A percentile compares a stretch with the other conserved stretches of the same genome.
Evolutionary conservation across 2,329 filamentous ascomycete genomes (phyloP).

Genomic region (Pyricularia pennisetigena): DNA sequence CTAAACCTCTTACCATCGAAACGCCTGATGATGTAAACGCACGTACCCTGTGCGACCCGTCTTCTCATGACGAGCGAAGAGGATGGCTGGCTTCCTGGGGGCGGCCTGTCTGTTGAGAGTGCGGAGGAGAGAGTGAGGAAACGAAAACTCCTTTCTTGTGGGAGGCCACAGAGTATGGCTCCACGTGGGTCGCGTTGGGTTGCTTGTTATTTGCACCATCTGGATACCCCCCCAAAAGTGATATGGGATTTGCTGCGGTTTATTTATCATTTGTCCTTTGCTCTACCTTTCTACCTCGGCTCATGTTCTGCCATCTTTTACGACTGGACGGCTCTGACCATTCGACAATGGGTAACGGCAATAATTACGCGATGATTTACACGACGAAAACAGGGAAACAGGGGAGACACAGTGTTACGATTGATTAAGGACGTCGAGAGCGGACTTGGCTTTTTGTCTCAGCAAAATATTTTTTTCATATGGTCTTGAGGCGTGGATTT

Average conservation of each 20-base stretch:
- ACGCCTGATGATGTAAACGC: slow-evolving; percentile 8
- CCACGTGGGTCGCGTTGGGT: slow-evolving; percentile 5
- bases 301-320: slow-evolving; percentile 2
- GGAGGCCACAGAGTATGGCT: not conserved
- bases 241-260: slow-evolving; percentile 5
- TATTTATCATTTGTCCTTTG: slow-evolving; percentile 11
- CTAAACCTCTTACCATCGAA: slow-evolving; percentile 22
- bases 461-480: not conserved
- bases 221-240: slow-evolving; percentile 5
- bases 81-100: not conserved
- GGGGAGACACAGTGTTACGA: not conserved
- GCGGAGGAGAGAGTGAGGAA: slow-evolving; percentile 3
- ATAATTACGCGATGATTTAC: not conserved
- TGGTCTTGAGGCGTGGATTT: not conserved
- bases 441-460: not conserved
- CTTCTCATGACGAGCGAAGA: slow-evolving; percentile 9
- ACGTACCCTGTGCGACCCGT: slow-evolving; percentile 9
- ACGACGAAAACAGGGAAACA: not conserved
- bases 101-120: slow-evolving; percentile 3
- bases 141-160: slow-evolving; percentile 6
- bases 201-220: slow-evolving; percentile 5
- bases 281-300: not conserved
- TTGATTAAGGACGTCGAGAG: not conserved
- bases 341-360: not conserved
- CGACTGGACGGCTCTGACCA: not conserved